Evolutionary conservation across 1,284 basidiomycete species (phyloP), one percentile per base, ranked within the genome.

Genomic region (Ustilago bromivora): DNA sequence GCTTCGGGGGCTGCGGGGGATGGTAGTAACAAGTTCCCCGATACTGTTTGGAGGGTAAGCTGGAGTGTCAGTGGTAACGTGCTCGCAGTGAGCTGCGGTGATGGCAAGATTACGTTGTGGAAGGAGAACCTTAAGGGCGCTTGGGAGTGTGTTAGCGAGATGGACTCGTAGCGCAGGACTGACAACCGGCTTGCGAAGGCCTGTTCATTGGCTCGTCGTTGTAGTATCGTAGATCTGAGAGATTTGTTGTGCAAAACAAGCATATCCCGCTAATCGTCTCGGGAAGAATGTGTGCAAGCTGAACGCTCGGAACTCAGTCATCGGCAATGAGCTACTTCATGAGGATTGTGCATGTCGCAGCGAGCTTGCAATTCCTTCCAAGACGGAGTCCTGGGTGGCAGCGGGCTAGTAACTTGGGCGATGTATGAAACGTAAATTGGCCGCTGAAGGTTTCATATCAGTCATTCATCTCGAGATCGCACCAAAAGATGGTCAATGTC

Each of bases 1-100:
- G 38, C 57, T 19, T 55, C 56, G 7, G 57, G 56, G 11, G 61
- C 41, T 28, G 66, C 61, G 19, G 66, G 56, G 28, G 66, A 49
- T 15, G 67, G 64, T 35, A 47, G 63, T 31, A 67, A 66, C 73
- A 84, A 83, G 71, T 85, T 85, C 71, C 75, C 83, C 5, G 84
- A 84, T 60, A 84, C 84, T 4, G 95, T 98, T 19, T 99, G 96
- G 96, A 91, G 95, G 40, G 94, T 98, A 38, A 95, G 93, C 65
- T 98, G 96, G 96, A 96, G 94, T 81, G 90, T 98, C 54, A 94
- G 95, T 3, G 96, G 97, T 23, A 98, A 98, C 84, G 91, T 99
- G 62, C 89, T 99, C 55, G 96, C 96, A 0, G 97, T 98, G 46
- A 96, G 94, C 87, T 97, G 95, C 87, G 96, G 96, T 15, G 97